Base-by-base conservation (phyloP, 2,329 filamentous ascomycete genomes). In the Fusarium mexicanum region DNA sequence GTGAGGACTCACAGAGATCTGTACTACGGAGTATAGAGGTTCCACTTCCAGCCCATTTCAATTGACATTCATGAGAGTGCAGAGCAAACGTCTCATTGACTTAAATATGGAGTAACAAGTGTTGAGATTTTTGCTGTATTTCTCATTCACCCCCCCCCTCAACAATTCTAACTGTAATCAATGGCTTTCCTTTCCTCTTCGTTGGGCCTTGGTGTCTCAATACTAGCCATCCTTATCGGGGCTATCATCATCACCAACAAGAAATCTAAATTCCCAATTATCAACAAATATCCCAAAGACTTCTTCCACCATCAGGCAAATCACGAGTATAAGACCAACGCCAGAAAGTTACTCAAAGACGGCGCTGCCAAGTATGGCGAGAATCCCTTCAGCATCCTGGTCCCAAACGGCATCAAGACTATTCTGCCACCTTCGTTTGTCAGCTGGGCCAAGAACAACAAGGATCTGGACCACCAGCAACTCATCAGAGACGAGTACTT, bases 381-480 rank as follows among this genome's bases (percentile, higher is more conserved):
- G 1, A 18, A 3, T 0, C 61, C 41, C 2, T 64, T 47, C 9
- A 8, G 17, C 3, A 47, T 64, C 14, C 2, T 38, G 9, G 41
- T 64, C 8, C 61, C 61, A n/a, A 64, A 64, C 5, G 61, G 61
- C 3, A 18, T 47, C 0, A 61, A 61, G 6, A n/a, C 44, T 3
- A 48, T 48, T 10, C 61, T 64, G 11, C 41, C 41, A 2, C 61
- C 54, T 2, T 47, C 35, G 2, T 24, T 10, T 5, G 26, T 35
- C 4, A 9, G 16, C 6, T 64, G 61, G 61, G 53, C 37, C 9
- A 64, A 61, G 5, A 47, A 47, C 26, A 64, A 61, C n/a, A 64
- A 48, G 9, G 40, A 64, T 6, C 1, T 61, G 11, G 54, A 64
- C 4, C 54, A 64, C 1, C 35, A 64, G 12, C 61, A 64, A 17